Conservation (phyloP, 768 basidiomycete genomes). For the Serendipita sp. region DNA sequence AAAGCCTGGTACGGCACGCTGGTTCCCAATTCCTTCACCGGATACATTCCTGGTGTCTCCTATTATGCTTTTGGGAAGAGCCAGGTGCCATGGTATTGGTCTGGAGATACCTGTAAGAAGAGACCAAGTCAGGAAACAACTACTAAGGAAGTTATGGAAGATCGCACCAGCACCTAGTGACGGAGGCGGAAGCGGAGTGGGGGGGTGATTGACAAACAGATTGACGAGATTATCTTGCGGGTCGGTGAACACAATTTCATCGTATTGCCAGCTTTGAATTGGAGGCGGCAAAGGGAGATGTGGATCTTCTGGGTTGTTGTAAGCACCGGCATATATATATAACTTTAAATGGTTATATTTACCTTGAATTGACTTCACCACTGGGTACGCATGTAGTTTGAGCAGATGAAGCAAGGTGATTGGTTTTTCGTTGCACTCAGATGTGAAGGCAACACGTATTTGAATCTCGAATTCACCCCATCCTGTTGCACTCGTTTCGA, state of each 20-base stretch:
- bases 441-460: slow-evolving; percentile 76
- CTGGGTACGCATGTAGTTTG: slow-evolving; percentile 77
- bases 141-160: slow-evolving; percentile 26
- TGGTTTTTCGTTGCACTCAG: slow-evolving; percentile 83
- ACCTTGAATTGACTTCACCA: slow-evolving; percentile 10
- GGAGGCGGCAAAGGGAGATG: slow-evolving; percentile 21
- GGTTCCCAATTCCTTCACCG: background rate
- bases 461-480: slow-evolving; percentile 99
- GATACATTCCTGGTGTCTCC: slow-evolving; percentile 29
- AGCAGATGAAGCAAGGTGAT: slow-evolving; percentile 81
- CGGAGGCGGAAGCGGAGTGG: slow-evolving; percentile 56
- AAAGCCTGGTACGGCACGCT: slow-evolving; percentile 55
- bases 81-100: slow-evolving; percentile 20
- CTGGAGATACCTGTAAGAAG: background rate
- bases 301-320: slow-evolving; percentile 22
- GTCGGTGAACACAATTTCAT: slow-evolving; percentile 92
- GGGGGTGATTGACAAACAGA: slow-evolving; percentile 63
- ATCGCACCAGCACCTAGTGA: slow-evolving; percentile 48
- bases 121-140: background rate
- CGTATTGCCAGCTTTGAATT: slow-evolving; percentile 97
- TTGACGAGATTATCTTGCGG: slow-evolving; percentile 78
- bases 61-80: slow-evolving; percentile 47
- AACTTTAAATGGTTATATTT: slow-evolving; percentile 39
- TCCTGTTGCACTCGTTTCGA: slow-evolving; percentile 90
- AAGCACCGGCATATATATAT: slow-evolving; percentile 48